Evolutionary conservation across 106 monocot genomes (phyloP).

Genomic region (Chionographis japonica): DNA sequence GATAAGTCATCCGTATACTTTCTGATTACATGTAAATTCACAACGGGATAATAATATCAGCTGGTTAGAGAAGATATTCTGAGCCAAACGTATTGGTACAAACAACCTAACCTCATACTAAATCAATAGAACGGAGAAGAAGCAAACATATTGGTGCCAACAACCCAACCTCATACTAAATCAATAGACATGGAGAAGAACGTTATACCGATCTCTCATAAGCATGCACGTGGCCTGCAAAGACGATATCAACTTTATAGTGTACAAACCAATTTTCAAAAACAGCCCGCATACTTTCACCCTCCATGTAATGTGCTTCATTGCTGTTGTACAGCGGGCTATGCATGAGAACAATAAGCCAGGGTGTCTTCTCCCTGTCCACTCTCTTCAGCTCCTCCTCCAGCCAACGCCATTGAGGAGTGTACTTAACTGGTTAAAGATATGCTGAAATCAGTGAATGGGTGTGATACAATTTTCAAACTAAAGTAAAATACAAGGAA

Average conservation of each 20-base stretch:
- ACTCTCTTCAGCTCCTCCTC: conserved; percentile 57
- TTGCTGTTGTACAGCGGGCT: conserved; percentile 90
- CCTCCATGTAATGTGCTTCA: conserved; percentile 93
- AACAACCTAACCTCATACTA: too few species aligned
- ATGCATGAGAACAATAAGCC: conserved; percentile 98
- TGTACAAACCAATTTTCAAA: conserved; percentile 88
- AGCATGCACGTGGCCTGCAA: conserved; percentile 96
- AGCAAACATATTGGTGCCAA: background rate
- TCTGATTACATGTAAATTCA: too few species aligned
- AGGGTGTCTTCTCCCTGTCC: conserved; percentile 89
- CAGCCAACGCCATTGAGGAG: conserved; percentile 93
- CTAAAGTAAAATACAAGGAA: background rate
- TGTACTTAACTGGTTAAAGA: conserved; percentile 65
- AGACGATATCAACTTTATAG: conserved; percentile 82
- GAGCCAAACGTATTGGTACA: too few species aligned
- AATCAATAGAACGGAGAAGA: too few species aligned
- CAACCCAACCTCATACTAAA: background rate
- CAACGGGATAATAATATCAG: too few species aligned
- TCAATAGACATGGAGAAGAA: background rate
- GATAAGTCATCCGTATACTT: too few species aligned
- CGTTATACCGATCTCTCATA: conserved; percentile 91
- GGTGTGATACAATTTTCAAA: background rate
- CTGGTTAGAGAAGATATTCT: too few species aligned
- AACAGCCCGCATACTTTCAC: conserved; percentile 85
- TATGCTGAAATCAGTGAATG: conserved; percentile 5